These are phyloP conservation scores for Trichosporon asahii DNA, from an alignment of 1,284 basidiomycete species.

Conservation along the genomic window DNA sequence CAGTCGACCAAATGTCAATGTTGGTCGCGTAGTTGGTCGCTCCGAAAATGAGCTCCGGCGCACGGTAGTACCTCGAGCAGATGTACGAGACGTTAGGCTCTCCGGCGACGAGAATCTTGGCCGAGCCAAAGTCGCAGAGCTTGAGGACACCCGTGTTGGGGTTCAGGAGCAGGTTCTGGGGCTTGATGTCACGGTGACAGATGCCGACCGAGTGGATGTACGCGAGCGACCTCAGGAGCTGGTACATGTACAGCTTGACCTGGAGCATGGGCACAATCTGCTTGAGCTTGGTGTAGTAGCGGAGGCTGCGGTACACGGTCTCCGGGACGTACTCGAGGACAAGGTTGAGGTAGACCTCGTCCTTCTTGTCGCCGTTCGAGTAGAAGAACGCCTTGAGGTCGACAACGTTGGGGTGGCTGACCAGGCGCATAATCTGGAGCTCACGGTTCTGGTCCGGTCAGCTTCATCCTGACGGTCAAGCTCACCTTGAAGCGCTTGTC, in stretches of 20 bases:
- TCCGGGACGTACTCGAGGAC: conserved; percentile 99
- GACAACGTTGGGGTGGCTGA: conserved; percentile 95
- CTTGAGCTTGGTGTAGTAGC: conserved; percentile 99
- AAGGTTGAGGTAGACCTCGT: conserved; percentile 99
- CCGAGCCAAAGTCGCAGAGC: conserved; percentile 97
- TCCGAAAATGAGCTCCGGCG: conserved; percentile 98
- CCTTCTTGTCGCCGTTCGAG: conserved; percentile 95
- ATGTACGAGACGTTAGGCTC: conserved; percentile 99
- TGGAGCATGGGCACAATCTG: conserved; percentile 99
- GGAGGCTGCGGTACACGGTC: conserved; percentile 96
- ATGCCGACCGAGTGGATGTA: conserved; percentile 57
- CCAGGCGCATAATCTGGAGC: conserved; percentile 98
- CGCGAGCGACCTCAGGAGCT: conserved; percentile 68
- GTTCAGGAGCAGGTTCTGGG: conserved; percentile 96
- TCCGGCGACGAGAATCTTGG: conserved; percentile 95
- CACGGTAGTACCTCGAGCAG: conserved; percentile 98
- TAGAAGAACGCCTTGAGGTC: conserved; percentile 99
- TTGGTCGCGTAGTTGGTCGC: conserved; percentile 99
- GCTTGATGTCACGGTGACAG: conserved; percentile 97
- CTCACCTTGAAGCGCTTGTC: conserved; percentile 98
- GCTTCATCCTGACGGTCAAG: neutral
- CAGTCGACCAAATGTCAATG: conserved; percentile 99
- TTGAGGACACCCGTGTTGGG: conserved; percentile 94
- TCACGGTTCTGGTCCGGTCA: conserved; percentile 82
- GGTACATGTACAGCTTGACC: conserved; percentile 69